Percentiles rank a stretch among this genome's conserved stretches.
Conservation (phyloP, 371 early-diverging fungal species). For the Dichotomocladium elegans region DNA sequence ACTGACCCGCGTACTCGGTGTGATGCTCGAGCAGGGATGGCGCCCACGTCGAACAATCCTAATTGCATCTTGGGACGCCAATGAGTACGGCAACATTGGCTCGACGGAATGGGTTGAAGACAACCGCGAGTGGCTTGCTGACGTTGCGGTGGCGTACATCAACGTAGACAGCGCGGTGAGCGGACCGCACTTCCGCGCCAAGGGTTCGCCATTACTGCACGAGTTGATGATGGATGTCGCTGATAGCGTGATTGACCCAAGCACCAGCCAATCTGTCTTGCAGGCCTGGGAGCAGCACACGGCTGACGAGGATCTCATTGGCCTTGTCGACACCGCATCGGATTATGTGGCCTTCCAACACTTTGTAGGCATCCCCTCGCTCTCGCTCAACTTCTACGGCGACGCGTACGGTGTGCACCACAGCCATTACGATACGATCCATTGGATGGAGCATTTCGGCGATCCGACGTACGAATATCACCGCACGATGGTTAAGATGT, state of each 20-base stretch:
- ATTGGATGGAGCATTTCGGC: slow-evolving; percentile 49
- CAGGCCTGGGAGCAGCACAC: slow-evolving; percentile 35
- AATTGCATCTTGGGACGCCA: slow-evolving; percentile 70
- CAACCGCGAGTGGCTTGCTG: slow-evolving; percentile 46
- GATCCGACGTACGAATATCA: slow-evolving; percentile 52
- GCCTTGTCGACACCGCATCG: slow-evolving; percentile 38
- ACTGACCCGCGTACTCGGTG: slow-evolving; percentile 52
- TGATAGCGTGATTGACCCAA: slow-evolving; percentile 45
- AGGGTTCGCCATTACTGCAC: slow-evolving; percentile 49
- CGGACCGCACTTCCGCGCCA: slow-evolving; percentile 47
- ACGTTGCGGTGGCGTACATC: slow-evolving; percentile 54
- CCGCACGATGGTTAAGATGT: slow-evolving; percentile 29
- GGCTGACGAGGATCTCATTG: slow-evolving; percentile 11
- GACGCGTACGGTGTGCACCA: slow-evolving; percentile 46
- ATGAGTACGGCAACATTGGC: slow-evolving; percentile 49
- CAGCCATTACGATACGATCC: slow-evolving; percentile 50
- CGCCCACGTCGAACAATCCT: slow-evolving; percentile 63
- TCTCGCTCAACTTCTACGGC: slow-evolving; percentile 40
- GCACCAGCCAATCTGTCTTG: slow-evolving; percentile 42
- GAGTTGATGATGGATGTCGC: slow-evolving; percentile 51
- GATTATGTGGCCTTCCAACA: slow-evolving; percentile 50
- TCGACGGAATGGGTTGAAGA: slow-evolving; percentile 74
- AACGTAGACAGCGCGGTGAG: slow-evolving; percentile 55
- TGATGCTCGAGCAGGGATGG: slow-evolving; percentile 59
- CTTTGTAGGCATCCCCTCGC: slow-evolving; percentile 47